Conservation (phyloP, 345 rosid genomes). For the Dipteronia dyeriana region DNA sequence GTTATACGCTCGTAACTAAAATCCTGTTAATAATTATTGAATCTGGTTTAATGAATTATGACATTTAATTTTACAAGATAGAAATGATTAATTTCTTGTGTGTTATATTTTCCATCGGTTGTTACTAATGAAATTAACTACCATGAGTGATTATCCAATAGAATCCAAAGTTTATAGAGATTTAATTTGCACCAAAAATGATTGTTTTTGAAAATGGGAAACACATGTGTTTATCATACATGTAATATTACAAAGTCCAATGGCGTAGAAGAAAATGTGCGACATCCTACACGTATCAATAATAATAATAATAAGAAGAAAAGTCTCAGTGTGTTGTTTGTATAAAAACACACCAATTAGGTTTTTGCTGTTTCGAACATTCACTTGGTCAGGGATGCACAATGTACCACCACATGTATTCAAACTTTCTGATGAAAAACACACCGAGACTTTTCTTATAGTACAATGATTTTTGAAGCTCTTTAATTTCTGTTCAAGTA, state of each 20-base stretch:
- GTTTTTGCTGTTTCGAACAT: not conserved
- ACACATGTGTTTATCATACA: too few relatives aligned
- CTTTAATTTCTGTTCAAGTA: not conserved
- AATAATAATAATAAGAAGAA: too few relatives aligned
- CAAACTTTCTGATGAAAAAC: not conserved
- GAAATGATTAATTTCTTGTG: too few relatives aligned
- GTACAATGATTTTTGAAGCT: constrained; percentile 9
- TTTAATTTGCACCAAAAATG: not conserved
- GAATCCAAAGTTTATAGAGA: not conserved
- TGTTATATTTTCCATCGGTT: not conserved
- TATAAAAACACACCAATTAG: too few relatives aligned
- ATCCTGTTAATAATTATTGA: not conserved
- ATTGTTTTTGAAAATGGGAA: not conserved
- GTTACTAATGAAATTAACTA: not conserved
- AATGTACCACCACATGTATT: not conserved
- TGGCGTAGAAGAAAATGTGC: too few relatives aligned
- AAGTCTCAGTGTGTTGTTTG: too few relatives aligned
- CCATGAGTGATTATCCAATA: not conserved
- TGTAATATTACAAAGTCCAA: too few relatives aligned
- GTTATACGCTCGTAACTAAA: not conserved
- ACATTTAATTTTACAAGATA: too few relatives aligned
- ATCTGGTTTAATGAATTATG: not conserved
- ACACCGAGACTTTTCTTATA: not conserved
- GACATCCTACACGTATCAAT: too few relatives aligned
- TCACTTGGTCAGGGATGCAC: not conserved